Evolutionary conservation across 2,329 filamentous ascomycete species (phyloP).

Genomic region (Chaetomium sp.): DNA sequence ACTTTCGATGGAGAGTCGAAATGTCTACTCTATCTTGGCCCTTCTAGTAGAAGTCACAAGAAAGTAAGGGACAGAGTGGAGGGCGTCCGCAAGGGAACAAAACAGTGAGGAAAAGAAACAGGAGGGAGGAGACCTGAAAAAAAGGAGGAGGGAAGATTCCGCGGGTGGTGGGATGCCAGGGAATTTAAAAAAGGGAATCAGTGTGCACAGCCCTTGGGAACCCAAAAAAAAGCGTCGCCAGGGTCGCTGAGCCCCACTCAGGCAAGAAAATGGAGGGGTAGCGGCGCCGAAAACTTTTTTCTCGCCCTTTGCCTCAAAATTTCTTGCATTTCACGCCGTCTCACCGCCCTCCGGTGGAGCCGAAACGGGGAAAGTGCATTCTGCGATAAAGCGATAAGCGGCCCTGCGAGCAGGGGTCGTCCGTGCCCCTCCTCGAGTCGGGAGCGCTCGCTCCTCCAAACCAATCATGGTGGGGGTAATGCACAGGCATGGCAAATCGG

Average conservation of each 20-base stretch:
- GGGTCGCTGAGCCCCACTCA: slow-evolving; percentile 7
- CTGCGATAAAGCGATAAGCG: not conserved
- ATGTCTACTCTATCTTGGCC: slow-evolving; percentile 34
- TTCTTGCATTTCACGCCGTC: slow-evolving; percentile 7
- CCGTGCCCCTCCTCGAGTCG: not conserved
- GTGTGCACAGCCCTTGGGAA: slow-evolving; percentile 8
- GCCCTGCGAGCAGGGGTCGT: slow-evolving; percentile 1
- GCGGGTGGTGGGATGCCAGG: slow-evolving; percentile 18
- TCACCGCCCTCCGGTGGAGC: slow-evolving; percentile 6
- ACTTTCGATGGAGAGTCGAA: slow-evolving; percentile 29
- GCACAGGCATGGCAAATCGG: not conserved
- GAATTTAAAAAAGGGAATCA: slow-evolving; percentile 29
- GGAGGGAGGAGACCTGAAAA: slow-evolving; percentile 26
- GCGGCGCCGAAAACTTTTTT: slow-evolving; percentile 21
- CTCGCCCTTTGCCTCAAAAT: slow-evolving; percentile 7
- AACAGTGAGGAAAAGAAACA: slow-evolving; percentile 32
- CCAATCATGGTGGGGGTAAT: not conserved
- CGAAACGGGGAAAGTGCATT: not conserved
- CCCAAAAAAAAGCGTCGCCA: slow-evolving; percentile 6
- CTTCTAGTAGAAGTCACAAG: slow-evolving; percentile 25
- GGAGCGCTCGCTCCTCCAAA: not conserved
- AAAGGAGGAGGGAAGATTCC: slow-evolving; percentile 15
- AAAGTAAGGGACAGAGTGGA: slow-evolving; percentile 29
- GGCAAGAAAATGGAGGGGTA: slow-evolving; percentile 19
- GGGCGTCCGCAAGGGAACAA: slow-evolving; percentile 39